phyloP scores from a whole-genome alignment of 2,329 filamentous ascomycete species.

The Alternaria metachromatica region DNA sequence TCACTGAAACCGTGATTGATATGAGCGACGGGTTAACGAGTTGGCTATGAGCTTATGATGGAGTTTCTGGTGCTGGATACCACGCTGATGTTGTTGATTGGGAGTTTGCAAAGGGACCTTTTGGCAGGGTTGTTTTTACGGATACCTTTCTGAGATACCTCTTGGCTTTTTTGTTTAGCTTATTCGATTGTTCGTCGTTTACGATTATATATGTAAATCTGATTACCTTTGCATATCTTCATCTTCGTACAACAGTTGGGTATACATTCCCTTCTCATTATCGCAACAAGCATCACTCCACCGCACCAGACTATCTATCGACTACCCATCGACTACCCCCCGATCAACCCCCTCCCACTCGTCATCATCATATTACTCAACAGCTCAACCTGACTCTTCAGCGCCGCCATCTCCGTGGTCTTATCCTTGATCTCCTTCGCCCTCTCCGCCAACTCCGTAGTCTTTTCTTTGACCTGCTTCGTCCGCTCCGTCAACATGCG shows the following conservation, averaged over 20 bases:
- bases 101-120: not conserved
- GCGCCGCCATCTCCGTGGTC: constrained; percentile 31
- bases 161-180: constrained; percentile 1
- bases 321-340: too few species aligned
- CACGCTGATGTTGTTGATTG: not conserved
- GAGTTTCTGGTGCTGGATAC: not conserved
- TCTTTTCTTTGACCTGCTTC: constrained; percentile 36
- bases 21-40: not conserved
- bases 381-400: constrained; percentile 37
- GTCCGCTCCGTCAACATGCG: constrained; percentile 25
- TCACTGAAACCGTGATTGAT: not conserved
- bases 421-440: constrained; percentile 37
- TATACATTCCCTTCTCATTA: not conserved
- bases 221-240: not conserved
- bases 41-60: constrained; percentile 6
- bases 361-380: constrained; percentile 33
- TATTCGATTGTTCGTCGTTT: not conserved
- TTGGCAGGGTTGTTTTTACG: not conserved
- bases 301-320: too few species aligned
- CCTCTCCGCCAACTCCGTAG: constrained; percentile 28
- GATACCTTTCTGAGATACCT: constrained; percentile 12
- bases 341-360: constrained; percentile 8
- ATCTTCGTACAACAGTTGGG: not conserved
- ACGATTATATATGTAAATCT: constrained; percentile 11
- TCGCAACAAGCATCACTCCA: not conserved